phyloP scores from a whole-genome alignment of 2,329 filamentous ascomycete genomes.

The Ophiostoma ulmi region DNA sequence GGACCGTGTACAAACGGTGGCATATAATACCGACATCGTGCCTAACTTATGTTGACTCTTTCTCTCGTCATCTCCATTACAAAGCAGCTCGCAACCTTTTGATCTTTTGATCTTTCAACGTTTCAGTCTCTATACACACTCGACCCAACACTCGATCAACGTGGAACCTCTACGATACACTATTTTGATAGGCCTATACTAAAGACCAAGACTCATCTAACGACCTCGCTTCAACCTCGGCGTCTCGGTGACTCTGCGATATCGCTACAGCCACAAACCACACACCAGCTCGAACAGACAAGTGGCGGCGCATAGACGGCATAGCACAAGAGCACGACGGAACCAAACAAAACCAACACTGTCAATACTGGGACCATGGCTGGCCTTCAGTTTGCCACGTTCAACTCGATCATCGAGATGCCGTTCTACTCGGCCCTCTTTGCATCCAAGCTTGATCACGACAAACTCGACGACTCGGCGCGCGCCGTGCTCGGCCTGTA shows the following conservation, averaged over 20 bases:
- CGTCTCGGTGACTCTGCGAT: slow-evolving; percentile 5
- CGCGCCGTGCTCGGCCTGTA: slow-evolving; percentile 83
- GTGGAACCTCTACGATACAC: not conserved
- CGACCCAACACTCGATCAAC: not conserved
- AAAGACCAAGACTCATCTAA: not conserved
- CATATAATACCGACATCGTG: slow-evolving; percentile 1
- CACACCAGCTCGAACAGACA: not conserved
- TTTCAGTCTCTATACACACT: not conserved
- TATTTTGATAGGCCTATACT: not conserved
- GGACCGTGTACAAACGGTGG: not conserved
- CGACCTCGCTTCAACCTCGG: slow-evolving; percentile 12
- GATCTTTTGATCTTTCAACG: not conserved
- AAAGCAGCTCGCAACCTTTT: not conserved
- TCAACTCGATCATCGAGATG: slow-evolving; percentile 89
- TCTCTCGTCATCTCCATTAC: not conserved
- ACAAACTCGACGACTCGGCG: slow-evolving; percentile 91
- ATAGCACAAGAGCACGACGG: not conserved
- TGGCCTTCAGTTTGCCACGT: slow-evolving; percentile 69
- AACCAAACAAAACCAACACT: slow-evolving; percentile 21
- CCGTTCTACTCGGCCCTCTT: slow-evolving; percentile 94
- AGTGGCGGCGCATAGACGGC: not conserved
- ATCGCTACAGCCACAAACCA: not conserved
- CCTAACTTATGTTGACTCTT: slow-evolving; percentile 9
- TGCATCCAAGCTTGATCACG: slow-evolving; percentile 88
- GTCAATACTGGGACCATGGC: slow-evolving; percentile 40